Evolutionary conservation across 2,329 filamentous ascomycete species (phyloP).

Genomic region (Saccharata proteae): DNA sequence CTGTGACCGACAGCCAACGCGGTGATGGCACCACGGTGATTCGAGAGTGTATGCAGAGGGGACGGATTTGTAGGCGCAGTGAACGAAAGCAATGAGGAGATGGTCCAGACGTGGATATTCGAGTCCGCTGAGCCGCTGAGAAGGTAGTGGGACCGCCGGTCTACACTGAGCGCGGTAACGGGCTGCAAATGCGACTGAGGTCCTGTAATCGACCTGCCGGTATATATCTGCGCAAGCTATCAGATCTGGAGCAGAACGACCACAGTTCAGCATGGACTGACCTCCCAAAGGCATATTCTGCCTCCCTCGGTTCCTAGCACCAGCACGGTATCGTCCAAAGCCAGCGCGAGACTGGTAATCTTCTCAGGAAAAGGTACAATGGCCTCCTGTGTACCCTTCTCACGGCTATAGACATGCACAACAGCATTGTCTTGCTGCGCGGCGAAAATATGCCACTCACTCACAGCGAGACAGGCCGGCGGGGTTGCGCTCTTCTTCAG

Average conservation of each 20-base stretch:
- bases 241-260: background rate
- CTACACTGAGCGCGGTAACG: constrained; percentile 61
- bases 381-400: constrained; percentile 77
- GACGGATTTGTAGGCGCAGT: constrained; percentile 38
- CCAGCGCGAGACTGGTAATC: constrained; percentile 65
- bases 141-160: constrained; percentile 59
- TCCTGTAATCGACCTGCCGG: constrained; percentile 64
- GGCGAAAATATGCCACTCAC: constrained; percentile 72
- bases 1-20: constrained; percentile 52
- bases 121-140: constrained; percentile 75
- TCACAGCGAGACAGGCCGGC: constrained; percentile 67
- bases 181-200: constrained; percentile 68
- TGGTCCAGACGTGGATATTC: constrained; percentile 84
- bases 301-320: constrained; percentile 76
- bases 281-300: constrained; percentile 86
- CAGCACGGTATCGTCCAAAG: constrained; percentile 54
- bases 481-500: constrained; percentile 91
- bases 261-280: constrained; percentile 31
- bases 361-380: constrained; percentile 78
- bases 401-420: constrained; percentile 79
- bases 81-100: constrained; percentile 60
- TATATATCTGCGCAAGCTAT: constrained; percentile 44
- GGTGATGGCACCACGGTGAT: constrained; percentile 64
- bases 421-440: constrained; percentile 87
- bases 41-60: constrained; percentile 65